phyloP scores from a whole-genome alignment of 1,284 basidiomycete genomes.

The Malassezia sympodialis region DNA sequence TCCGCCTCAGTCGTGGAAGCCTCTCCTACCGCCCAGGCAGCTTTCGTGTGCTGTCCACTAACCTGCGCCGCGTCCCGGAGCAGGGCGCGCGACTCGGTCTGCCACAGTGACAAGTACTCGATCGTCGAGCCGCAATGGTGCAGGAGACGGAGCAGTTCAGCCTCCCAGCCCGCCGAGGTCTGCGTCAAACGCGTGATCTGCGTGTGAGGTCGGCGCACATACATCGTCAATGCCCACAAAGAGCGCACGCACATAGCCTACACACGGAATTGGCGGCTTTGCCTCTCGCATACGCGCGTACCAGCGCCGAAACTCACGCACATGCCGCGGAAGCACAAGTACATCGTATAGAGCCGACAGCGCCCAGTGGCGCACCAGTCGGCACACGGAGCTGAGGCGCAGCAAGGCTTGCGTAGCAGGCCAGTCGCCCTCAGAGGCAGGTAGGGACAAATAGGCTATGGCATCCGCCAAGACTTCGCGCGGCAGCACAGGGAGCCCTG shows the following conservation, averaged over 20 bases:
- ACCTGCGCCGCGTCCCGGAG: conserved; percentile 42
- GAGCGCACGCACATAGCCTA: conserved; percentile 27
- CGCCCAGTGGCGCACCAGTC: conserved; percentile 29
- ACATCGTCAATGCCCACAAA: conserved; percentile 37
- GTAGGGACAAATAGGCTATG: conserved; percentile 21
- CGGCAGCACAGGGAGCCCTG: conserved; percentile 24
- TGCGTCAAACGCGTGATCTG: conserved; percentile 34
- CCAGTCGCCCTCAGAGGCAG: conserved; percentile 26
- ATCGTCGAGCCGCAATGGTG: conserved; percentile 37
- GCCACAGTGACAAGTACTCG: conserved; percentile 38
- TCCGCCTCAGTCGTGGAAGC: background rate
- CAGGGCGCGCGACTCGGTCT: conserved; percentile 35
- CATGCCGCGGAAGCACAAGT: conserved; percentile 40
- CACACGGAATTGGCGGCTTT: conserved; percentile 32
- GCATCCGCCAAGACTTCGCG: conserved; percentile 30
- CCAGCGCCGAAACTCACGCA: conserved; percentile 43
- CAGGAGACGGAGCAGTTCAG: conserved; percentile 35
- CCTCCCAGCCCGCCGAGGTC: conserved; percentile 42
- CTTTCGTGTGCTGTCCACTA: conserved; percentile 13
- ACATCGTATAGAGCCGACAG: conserved; percentile 29
- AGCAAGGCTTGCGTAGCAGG: conserved; percentile 22
- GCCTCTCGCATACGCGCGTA: conserved; percentile 28
- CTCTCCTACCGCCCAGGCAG: conserved; percentile 32
- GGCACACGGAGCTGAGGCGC: conserved; percentile 27
- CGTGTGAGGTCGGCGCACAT: background rate